A percentile compares a stretch with the other conserved stretches of the same genome.
phyloP scores from a whole-genome alignment of 2,329 filamentous ascomycete species.

The Alternaria ethzedia region DNA sequence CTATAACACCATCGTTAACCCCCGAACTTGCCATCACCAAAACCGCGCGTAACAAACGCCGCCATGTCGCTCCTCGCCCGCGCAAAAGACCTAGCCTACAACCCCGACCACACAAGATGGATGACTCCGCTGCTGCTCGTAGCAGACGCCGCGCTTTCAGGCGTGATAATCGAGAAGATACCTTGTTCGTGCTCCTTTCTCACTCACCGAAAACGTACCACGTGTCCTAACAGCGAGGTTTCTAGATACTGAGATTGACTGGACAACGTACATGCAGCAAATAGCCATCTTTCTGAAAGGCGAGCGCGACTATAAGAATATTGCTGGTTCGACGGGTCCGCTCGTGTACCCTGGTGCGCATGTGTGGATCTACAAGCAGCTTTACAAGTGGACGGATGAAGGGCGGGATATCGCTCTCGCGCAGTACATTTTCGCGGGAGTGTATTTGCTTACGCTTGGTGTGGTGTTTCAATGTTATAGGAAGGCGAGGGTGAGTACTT shows the following conservation, averaged over 20 bases:
- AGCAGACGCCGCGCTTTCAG: constrained; percentile 74
- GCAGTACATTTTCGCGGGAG: constrained; percentile 79
- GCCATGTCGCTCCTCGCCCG: constrained; percentile 48
- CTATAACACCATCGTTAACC: constrained; percentile 30
- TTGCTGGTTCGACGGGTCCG: constrained; percentile 88
- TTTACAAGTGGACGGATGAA: constrained; percentile 78
- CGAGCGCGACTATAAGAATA: constrained; percentile 85
- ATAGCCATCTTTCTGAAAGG: constrained; percentile 78
- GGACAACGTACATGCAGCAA: constrained; percentile 96
- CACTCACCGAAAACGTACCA: constrained; percentile 2
- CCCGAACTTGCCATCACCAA: not conserved
- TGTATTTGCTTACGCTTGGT: constrained; percentile 79
- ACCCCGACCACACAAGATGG: constrained; percentile 66
- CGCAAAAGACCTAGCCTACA: constrained; percentile 52
- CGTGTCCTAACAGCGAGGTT: constrained; percentile 24
- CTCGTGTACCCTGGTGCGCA: constrained; percentile 94
- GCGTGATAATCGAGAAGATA: constrained; percentile 77
- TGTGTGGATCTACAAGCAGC: constrained; percentile 83
- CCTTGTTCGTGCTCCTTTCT: constrained; percentile 68
- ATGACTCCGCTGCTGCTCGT: constrained; percentile 71
- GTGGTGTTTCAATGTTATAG: constrained; percentile 85
- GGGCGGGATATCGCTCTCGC: constrained; percentile 78
- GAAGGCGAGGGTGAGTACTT: constrained; percentile 65
- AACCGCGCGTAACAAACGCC: not conserved
- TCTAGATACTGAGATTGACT: constrained; percentile 95